Base-by-base conservation (phyloP, 352 stramenopile species). In the Globisporangium acanthophoron region DNA sequence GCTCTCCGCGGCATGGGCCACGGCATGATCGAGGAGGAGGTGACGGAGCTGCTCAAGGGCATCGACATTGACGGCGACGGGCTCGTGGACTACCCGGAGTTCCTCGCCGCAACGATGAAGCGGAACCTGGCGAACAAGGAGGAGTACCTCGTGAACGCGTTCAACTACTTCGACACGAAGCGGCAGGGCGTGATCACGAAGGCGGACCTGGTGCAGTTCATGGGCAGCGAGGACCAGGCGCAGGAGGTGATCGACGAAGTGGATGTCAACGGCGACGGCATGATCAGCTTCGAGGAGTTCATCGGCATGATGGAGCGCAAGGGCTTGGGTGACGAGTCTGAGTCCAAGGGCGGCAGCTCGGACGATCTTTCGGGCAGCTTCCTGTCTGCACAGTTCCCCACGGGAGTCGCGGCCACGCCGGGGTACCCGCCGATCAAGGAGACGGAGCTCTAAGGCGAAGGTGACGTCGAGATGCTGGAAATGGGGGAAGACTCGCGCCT, bases 201-300 rank as follows among this genome's bases (percentile, higher is more conserved):
- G 68, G 76, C 75, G 9, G 92, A 98, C 64, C 75, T 98, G 50
- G 79, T 90, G 37, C 80, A 89, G 59, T 94, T 97, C 59, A 97
- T 98, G 82, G 88, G 92, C 51, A 96, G 84, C 62, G 85, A 96
- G 58, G 83, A 93, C 56, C 90, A 97, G 55, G 92, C 90, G 43
- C 78, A 92, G 51, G 90, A 97, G 52, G 78, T 98, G 41, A 97
- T 98, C 54, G 59, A 92, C 41, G 88, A 96, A n/a, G 77, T 98
- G 37, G 90, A 97, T 65, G 71, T 68, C 39, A 91, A 97, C 62
- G 80, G 89, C 45, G 92, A 98, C 65, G 90, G 90, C 12, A 67
- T 88, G 48, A 97, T 98, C 66, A 95, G 76, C 66, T 98, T 97
- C 61, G 78, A 96, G 27, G 92, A 98, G 65, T 98, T 98, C 64